Conservation (phyloP, 2,329 filamentous ascomycete genomes). For the Cladosporium sp. region DNA sequence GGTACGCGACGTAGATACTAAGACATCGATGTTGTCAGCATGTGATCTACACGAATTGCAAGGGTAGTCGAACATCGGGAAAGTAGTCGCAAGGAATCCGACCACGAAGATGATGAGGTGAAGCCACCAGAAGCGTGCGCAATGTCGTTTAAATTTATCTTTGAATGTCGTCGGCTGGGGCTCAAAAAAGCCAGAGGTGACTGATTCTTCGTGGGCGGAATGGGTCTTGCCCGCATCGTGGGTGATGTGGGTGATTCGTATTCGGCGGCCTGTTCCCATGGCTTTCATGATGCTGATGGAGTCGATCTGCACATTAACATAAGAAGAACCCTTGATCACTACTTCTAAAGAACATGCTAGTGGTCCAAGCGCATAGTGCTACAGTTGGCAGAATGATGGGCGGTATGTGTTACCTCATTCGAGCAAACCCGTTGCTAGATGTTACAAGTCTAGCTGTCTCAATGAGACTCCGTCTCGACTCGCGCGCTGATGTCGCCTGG, state of each 20-base stretch:
- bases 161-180: neutral
- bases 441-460: neutral
- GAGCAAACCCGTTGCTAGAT: neutral
- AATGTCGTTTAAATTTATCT: neutral
- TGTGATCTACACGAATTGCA: neutral
- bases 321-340: neutral
- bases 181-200: neutral
- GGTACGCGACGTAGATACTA: constrained; percentile 59
- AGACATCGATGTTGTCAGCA: neutral
- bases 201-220: neutral
- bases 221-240: neutral
- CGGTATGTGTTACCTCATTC: neutral
- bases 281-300: neutral
- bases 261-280: neutral
- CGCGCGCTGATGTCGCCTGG: neutral
- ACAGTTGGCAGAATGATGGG: neutral
- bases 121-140: neutral
- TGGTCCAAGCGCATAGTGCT: neutral
- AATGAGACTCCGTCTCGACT: neutral
- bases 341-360: neutral
- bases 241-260: neutral
- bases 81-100: neutral
- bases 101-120: neutral
- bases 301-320: neutral
- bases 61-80: neutral